Conservation (phyloP, 768 basidiomycete genomes). For the Hortiboletus flavorubellus region DNA sequence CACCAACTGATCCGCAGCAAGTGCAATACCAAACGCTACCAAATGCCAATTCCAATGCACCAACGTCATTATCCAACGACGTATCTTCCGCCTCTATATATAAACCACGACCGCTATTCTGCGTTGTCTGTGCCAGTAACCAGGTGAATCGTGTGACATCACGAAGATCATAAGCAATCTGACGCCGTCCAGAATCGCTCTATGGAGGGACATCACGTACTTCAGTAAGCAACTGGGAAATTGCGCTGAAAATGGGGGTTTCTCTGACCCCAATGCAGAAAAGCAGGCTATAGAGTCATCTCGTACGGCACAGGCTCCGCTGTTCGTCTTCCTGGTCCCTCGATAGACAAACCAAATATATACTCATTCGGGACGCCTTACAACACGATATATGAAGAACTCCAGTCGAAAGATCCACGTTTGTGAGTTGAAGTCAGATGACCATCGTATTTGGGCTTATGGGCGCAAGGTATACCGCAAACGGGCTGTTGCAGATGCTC, state of each 20-base stretch:
- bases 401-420: constrained; percentile 75
- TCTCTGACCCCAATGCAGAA: constrained; percentile 47
- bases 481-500: constrained; percentile 93
- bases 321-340: constrained; percentile 92
- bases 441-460: constrained; percentile 10
- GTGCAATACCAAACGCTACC: constrained; percentile 14
- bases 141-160: constrained; percentile 50
- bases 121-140: constrained; percentile 99
- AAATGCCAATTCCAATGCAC: constrained; percentile 3
- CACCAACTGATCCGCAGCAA: constrained; percentile 19
- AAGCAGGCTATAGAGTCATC: constrained; percentile 87
- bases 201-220: constrained; percentile 95
- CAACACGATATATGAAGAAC: constrained; percentile 90
- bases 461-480: constrained; percentile 74
- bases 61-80: constrained; percentile 2
- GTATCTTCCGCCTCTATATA: constrained; percentile 32
- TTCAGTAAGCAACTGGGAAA: constrained; percentile 66
- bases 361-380: constrained; percentile 97
- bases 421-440: constrained; percentile 52
- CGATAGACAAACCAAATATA: constrained; percentile 97
- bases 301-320: constrained; percentile 97
- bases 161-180: constrained; percentile 6
- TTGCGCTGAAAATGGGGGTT: not conserved
- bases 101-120: constrained; percentile 81
- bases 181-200: constrained; percentile 73